Evolutionary conservation across 2,329 filamentous ascomycete genomes (phyloP).

Genomic region (Fusarium circinatum): DNA sequence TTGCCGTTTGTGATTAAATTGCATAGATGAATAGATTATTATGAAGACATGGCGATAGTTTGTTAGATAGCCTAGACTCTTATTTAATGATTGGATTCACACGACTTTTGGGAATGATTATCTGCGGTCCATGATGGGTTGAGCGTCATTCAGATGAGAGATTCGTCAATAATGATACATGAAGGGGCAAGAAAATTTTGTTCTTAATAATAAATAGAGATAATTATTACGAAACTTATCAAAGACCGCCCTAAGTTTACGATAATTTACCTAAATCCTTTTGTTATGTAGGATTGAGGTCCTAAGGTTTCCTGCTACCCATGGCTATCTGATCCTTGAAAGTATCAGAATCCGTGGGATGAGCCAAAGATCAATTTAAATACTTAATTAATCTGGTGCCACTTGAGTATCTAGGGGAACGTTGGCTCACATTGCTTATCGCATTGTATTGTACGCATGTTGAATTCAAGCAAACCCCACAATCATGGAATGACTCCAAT

Average conservation of each 20-base stretch:
- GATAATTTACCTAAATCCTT: neutral
- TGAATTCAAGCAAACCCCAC: neutral
- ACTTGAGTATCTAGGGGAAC: accelerated
- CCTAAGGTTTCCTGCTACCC: neutral
- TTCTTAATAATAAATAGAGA: too few relatives aligned
- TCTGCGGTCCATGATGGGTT: neutral
- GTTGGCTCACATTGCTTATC: neutral
- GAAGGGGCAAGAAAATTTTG: accelerated
- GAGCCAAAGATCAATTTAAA: too few relatives aligned
- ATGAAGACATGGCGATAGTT: neutral
- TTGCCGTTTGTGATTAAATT: slow-evolving; percentile 1
- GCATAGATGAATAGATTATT: neutral
- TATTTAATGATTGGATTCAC: neutral
- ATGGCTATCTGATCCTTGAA: neutral
- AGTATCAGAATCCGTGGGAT: neutral
- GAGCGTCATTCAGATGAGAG: neutral
- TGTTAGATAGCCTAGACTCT: neutral
- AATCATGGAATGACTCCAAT: neutral
- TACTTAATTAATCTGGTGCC: neutral
- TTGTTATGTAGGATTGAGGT: neutral
- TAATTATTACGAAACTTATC: neutral
- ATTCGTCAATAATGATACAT: accelerated
- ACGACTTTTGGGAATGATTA: neutral
- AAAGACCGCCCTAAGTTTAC: neutral
- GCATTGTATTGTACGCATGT: too few relatives aligned